A percentile compares a stretch with the other conserved stretches of the same genome.
Conservation (phyloP, 1,139 yeast species). For the Sugiyamaella pinicola region DNA sequence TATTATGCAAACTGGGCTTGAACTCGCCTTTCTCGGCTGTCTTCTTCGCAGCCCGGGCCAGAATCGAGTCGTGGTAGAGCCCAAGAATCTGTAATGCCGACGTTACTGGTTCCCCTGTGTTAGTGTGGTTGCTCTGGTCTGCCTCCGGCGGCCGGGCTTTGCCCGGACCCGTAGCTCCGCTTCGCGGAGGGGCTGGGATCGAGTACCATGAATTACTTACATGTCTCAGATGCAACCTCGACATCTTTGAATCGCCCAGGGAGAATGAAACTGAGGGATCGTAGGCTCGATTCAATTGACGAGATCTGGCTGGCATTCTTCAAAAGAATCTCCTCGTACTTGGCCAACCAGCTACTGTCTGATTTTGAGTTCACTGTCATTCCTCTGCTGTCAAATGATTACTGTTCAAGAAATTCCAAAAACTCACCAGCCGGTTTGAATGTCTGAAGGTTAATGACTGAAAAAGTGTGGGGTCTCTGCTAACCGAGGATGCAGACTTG, state of each 20-base stretch:
- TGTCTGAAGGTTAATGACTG: background rate
- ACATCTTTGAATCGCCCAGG: constrained; percentile 48
- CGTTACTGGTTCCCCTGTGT: constrained; percentile 29
- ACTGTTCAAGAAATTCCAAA: no score
- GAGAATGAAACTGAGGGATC: constrained; percentile 44
- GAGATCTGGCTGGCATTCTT: constrained; percentile 45
- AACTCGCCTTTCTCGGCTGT: constrained; percentile 30
- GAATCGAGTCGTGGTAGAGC: constrained; percentile 45
- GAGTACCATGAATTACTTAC: constrained; percentile 18
- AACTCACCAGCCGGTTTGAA: no score
- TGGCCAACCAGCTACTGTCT: constrained; percentile 30
- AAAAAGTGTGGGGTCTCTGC: no score
- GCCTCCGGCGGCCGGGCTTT: constrained; percentile 15
- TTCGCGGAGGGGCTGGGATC: constrained; percentile 10
- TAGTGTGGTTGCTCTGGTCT: background rate
- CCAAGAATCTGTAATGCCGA: constrained; percentile 44
- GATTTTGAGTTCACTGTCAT: background rate
- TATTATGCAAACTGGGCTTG: constrained; percentile 39
- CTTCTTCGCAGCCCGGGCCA: constrained; percentile 39
- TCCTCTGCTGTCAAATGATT: no score
- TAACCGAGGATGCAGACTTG: no score
- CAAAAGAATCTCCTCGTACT: constrained; percentile 40
- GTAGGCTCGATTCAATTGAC: constrained; percentile 43
- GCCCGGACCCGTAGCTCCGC: constrained; percentile 8
- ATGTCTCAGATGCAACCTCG: constrained; percentile 43